Evolutionary conservation across 805 yeast species (phyloP).

Genomic region (Candida sphagnicola): DNA sequence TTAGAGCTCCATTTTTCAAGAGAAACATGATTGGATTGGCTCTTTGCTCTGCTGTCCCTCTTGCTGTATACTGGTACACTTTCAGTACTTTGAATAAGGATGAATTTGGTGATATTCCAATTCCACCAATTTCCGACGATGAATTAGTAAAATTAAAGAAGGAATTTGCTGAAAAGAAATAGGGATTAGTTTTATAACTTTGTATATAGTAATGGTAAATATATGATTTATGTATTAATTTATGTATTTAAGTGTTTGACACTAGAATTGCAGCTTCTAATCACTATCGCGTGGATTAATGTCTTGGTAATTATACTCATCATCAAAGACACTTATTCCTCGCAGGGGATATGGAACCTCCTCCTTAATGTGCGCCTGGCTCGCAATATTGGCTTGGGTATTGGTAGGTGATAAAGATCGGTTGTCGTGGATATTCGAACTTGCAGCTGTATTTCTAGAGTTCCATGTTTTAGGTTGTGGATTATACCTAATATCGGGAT

Average conservation of each 20-base stretch:
- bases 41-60: conserved; percentile 58
- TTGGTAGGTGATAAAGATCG: no score
- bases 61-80: conserved; percentile 63
- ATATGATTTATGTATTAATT: background rate
- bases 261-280: no score
- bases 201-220: conserved; percentile 9
- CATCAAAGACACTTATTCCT: conserved; percentile 13
- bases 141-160: conserved; percentile 68
- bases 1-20: conserved; percentile 82
- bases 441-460: no score
- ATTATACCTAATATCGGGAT: no score
- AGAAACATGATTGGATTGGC: conserved; percentile 64
- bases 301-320: background rate
- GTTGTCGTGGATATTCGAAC: no score
- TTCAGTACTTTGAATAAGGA: conserved; percentile 65
- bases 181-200: no score
- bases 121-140: conserved; percentile 83
- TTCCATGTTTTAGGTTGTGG: no score
- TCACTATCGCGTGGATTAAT: background rate
- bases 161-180: conserved; percentile 58
- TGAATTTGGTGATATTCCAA: conserved; percentile 87
- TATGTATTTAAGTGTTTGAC: no score
- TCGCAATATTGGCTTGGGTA: no score
- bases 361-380: no score
- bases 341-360: conserved; percentile 15